Conservation (phyloP, 768 basidiomycete species). For the Leccinum imitatum region DNA sequence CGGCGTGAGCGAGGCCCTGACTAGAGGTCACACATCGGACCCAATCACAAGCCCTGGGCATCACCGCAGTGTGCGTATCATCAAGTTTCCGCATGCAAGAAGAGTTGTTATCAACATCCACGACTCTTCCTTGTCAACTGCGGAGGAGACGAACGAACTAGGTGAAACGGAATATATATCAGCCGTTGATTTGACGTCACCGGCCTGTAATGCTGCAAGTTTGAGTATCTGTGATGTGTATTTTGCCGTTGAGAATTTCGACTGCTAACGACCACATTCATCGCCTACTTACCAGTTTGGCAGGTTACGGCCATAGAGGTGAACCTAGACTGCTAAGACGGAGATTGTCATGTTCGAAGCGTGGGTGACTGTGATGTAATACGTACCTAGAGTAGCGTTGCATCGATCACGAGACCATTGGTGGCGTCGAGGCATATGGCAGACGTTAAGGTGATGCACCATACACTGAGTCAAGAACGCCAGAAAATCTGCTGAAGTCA, state of each 20-base stretch:
- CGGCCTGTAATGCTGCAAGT: too few species aligned
- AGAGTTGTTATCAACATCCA: background rate
- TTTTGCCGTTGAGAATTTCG: background rate
- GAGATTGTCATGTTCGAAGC: background rate
- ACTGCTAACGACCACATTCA: too few species aligned
- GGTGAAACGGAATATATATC: background rate
- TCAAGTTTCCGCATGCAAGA: background rate
- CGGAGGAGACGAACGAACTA: too few species aligned
- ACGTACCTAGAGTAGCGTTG: background rate
- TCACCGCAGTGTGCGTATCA: too few species aligned
- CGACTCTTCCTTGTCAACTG: too few species aligned
- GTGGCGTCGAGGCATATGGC: background rate
- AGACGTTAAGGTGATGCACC: background rate
- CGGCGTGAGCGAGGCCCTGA: background rate
- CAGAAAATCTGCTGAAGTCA: background rate
- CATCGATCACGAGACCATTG: background rate
- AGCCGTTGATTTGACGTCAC: background rate
- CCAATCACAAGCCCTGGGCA: too few species aligned
- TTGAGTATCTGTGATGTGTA: background rate
- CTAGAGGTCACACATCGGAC: background rate
- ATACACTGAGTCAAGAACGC: background rate
- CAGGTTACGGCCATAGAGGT: background rate
- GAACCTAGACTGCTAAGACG: background rate
- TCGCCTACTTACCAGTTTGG: background rate
- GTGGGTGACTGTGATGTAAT: background rate